A percentile compares a stretch with the other conserved stretches of the same genome.
Conservation (phyloP, 495 filamentous ascomycete genomes). For the Daldinia grandis region DNA sequence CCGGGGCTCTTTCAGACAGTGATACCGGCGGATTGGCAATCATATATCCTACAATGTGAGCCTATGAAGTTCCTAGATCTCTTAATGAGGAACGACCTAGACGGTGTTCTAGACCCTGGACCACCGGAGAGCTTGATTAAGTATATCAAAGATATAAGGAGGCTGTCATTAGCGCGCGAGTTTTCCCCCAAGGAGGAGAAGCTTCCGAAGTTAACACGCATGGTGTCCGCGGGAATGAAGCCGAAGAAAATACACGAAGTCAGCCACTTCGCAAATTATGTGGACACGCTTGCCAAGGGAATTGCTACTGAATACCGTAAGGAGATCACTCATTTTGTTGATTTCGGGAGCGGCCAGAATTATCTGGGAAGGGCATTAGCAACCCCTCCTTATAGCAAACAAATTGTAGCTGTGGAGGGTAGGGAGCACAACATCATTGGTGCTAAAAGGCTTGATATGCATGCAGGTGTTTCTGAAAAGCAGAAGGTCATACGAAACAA, state of each 20-base stretch:
- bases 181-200: slow-evolving; percentile 56
- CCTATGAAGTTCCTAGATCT: slow-evolving; percentile 80
- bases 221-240: slow-evolving; percentile 90
- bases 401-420: slow-evolving; percentile 91
- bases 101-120: slow-evolving; percentile 51
- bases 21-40: slow-evolving; percentile 80
- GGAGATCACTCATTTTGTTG: slow-evolving; percentile 85
- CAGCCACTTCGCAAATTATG: slow-evolving; percentile 64
- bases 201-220: slow-evolving; percentile 65
- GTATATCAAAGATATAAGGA: slow-evolving; percentile 79
- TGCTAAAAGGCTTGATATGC: slow-evolving; percentile 81
- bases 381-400: slow-evolving; percentile 80
- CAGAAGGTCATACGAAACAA: slow-evolving; percentile 77
- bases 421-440: slow-evolving; percentile 84
- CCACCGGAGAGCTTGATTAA: slow-evolving; percentile 74
- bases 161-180: slow-evolving; percentile 70
- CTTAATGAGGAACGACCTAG: slow-evolving; percentile 77
- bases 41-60: slow-evolving; percentile 74
- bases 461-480: slow-evolving; percentile 73
- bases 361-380: slow-evolving; percentile 91
- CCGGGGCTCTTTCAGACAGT: slow-evolving; percentile 76
- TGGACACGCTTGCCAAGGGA: slow-evolving; percentile 63
- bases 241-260: slow-evolving; percentile 97
- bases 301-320: slow-evolving; percentile 50
- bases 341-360: slow-evolving; percentile 96